Percentiles rank a stretch among this genome's conserved stretches.
phyloP scores from a whole-genome alignment of 129 eudicot genomes.

The Helianthus tuberosus region DNA sequence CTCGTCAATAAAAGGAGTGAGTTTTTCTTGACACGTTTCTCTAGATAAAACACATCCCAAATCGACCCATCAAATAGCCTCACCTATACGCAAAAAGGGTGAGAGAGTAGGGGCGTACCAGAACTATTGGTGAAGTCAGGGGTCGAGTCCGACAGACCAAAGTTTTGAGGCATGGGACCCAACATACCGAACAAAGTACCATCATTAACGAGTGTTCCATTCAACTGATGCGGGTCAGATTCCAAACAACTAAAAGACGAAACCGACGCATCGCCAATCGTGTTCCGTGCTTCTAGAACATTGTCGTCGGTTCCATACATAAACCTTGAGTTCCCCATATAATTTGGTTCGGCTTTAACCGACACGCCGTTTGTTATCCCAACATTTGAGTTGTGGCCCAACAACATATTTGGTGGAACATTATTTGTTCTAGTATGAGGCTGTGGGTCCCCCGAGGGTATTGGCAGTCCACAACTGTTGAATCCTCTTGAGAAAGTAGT shows the following conservation, averaged over 20 bases:
- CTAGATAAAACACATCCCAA: too few relatives aligned
- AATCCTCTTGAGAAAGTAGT: slow-evolving; percentile 50
- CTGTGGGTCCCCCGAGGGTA: slow-evolving; percentile 44
- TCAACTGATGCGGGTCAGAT: slow-evolving; percentile 63
- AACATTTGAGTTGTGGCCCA: slow-evolving; percentile 56
- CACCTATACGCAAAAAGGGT: neutral
- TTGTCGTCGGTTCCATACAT: slow-evolving; percentile 52
- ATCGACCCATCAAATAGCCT: too few relatives aligned
- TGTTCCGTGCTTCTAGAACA: slow-evolving; percentile 48
- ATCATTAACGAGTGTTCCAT: slow-evolving; percentile 61
- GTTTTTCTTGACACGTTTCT: too few relatives aligned
- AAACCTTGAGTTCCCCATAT: slow-evolving; percentile 50
- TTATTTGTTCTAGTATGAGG: slow-evolving; percentile 45
- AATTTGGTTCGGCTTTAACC: slow-evolving; percentile 67
- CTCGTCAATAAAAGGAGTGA: too few relatives aligned
- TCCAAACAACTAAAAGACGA: slow-evolving; percentile 68
- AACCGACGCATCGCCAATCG: slow-evolving; percentile 60
- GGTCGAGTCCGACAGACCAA: slow-evolving; percentile 59
- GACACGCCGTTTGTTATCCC: slow-evolving; percentile 55
- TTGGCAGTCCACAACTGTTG: slow-evolving; percentile 47
- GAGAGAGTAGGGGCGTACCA: slow-evolving; percentile 41
- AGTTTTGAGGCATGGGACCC: slow-evolving; percentile 57
- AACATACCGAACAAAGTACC: slow-evolving; percentile 54
- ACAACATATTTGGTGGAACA: slow-evolving; percentile 46
- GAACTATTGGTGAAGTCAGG: slow-evolving; percentile 55